Percentiles rank a stretch among this genome's conserved stretches.
phyloP scores from a whole-genome alignment of 2,329 filamentous ascomycete species.

The Cryphonectria radicalis region DNA sequence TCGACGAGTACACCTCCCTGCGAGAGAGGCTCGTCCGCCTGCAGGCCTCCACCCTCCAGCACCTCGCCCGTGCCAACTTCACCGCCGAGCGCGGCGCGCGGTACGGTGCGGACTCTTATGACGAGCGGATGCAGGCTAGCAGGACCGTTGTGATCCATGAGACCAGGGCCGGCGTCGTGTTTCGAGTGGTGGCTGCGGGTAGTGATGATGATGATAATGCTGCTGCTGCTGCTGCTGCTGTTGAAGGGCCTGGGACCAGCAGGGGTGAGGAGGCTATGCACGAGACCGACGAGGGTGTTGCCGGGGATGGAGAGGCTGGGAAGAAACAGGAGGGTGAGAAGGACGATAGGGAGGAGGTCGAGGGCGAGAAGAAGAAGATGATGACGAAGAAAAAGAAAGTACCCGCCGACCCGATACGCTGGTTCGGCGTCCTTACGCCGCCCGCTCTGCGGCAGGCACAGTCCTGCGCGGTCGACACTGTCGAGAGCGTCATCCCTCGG shows the following conservation, averaged over 20 bases:
- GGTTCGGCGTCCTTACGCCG: slow-evolving; percentile 62
- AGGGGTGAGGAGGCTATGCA: slow-evolving; percentile 18
- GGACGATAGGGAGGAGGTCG: slow-evolving; percentile 28
- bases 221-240: too few relatives aligned
- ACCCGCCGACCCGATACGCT: slow-evolving; percentile 58
- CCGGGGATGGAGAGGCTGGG: slow-evolving; percentile 23
- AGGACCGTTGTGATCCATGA: slow-evolving; percentile 34
- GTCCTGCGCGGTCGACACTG: slow-evolving; percentile 55
- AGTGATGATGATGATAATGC: neutral
- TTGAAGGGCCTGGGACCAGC: neutral
- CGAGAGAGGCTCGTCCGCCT: slow-evolving; percentile 56
- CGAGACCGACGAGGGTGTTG: neutral
- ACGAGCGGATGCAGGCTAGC: slow-evolving; percentile 71
- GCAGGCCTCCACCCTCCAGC: slow-evolving; percentile 60
- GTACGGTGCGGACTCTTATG: slow-evolving; percentile 73
- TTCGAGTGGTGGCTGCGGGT: neutral
- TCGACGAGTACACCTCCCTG: slow-evolving; percentile 69
- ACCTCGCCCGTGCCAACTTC: slow-evolving; percentile 77
- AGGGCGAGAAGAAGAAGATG: slow-evolving; percentile 18
- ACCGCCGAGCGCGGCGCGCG: slow-evolving; percentile 63
- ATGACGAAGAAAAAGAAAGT: slow-evolving; percentile 29
- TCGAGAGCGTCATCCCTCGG: slow-evolving; percentile 61
- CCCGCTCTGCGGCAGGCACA: slow-evolving; percentile 62
- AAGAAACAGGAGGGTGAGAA: slow-evolving; percentile 17
- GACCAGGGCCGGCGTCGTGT: neutral